These are phyloP conservation scores for Camelina laxa DNA, from an alignment of 345 rosid genomes.

Conservation along the genomic window DNA sequence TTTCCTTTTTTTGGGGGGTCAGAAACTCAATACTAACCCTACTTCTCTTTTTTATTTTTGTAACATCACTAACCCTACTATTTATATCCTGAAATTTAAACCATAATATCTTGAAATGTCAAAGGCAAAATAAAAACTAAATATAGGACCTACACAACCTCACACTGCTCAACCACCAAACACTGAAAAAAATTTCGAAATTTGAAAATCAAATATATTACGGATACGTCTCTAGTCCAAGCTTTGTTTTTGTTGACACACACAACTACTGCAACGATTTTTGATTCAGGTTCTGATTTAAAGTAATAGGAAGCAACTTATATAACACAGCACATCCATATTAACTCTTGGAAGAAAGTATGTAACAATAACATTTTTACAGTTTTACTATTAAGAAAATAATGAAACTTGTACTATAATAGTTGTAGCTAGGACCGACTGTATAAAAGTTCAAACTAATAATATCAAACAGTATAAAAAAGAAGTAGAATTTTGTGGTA, in stretches of 20 bases:
- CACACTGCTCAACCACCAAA: slow-evolving; percentile 23
- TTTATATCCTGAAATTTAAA: slow-evolving; percentile 5
- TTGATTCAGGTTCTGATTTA: not conserved
- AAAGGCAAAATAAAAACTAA: not conserved
- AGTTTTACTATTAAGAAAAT: not conserved
- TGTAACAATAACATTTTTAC: not conserved
- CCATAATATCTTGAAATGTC: not conserved
- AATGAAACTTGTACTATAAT: slow-evolving; percentile 3
- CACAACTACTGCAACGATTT: too few species aligned
- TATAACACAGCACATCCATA: not conserved
- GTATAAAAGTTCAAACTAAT: not conserved
- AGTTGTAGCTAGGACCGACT: not conserved
- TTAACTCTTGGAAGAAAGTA: not conserved
- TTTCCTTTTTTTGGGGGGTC: too few species aligned
- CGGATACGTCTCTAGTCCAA: not conserved
- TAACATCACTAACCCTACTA: not conserved
- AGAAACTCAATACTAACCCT: not conserved
- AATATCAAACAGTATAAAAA: not conserved
- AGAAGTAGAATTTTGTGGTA: not conserved
- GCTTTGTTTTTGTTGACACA: slow-evolving; percentile 14
- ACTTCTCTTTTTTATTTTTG: not conserved
- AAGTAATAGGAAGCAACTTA: not conserved
- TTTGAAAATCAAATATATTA: slow-evolving; percentile 12
- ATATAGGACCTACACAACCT: slow-evolving; percentile 20
- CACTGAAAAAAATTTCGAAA: not conserved